Conservation (phyloP, 495 filamentous ascomycete species). For the Amniculicola lignicola region DNA sequence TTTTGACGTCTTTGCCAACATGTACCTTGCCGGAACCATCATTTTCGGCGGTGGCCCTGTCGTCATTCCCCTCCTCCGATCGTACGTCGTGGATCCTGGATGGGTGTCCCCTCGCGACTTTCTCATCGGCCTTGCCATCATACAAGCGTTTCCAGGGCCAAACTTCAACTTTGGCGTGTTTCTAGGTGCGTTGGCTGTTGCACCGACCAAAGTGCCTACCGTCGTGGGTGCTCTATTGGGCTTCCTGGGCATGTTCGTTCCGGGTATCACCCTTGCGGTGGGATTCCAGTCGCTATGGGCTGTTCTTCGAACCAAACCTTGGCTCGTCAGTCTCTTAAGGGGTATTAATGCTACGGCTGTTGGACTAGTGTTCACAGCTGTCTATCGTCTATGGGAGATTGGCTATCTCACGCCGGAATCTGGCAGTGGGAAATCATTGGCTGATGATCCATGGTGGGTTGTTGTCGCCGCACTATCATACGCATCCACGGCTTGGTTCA, state of each 20-base stretch:
- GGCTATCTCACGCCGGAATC: conserved; percentile 59
- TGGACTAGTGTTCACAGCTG: conserved; percentile 77
- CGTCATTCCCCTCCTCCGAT: conserved; percentile 74
- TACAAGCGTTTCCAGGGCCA: conserved; percentile 79
- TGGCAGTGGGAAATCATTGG: conserved; percentile 55
- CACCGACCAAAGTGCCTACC: conserved; percentile 41
- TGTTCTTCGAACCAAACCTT: conserved; percentile 51
- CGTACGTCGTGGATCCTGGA: conserved; percentile 74
- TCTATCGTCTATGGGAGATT: conserved; percentile 80
- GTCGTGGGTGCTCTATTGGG: conserved; percentile 61
- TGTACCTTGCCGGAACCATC: conserved; percentile 84
- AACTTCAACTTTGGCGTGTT: conserved; percentile 90
- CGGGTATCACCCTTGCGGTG: conserved; percentile 63
- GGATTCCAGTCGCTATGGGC: conserved; percentile 71
- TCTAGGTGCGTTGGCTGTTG: conserved; percentile 60
- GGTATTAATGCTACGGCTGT: conserved; percentile 76
- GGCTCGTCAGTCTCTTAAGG: conserved; percentile 57
- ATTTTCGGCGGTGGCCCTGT: conserved; percentile 87
- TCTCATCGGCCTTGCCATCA: conserved; percentile 75
- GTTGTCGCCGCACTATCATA: conserved; percentile 61
- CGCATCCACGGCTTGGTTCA: conserved; percentile 62
- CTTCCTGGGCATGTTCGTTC: conserved; percentile 68
- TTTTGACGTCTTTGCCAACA: conserved; percentile 69
- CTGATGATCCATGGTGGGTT: conserved; percentile 71
- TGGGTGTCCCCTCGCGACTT: conserved; percentile 81